Evolutionary conservation across 2,329 filamentous ascomycete species (phyloP), one percentile per base, ranked within the genome.

Genomic region (Neonectria magnoliae): DNA sequence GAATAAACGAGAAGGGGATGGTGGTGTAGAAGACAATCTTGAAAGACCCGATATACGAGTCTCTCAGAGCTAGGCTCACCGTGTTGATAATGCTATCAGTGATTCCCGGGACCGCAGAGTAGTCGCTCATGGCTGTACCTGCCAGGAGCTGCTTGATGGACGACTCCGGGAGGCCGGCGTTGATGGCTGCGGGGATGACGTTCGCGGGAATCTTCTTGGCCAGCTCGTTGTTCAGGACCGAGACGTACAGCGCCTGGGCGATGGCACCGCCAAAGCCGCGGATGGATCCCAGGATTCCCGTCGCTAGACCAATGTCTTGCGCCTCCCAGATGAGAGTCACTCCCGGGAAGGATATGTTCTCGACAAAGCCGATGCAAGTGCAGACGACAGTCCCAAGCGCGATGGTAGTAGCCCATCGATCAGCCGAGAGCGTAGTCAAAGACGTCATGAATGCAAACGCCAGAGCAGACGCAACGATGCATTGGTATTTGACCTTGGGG

Each of bases 321-420:
- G 82, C 75, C 63, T 82, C 81, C 71, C 78, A 82, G 42, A 84
- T 76, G 11, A 82, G 75, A 1, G 81, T 80, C 20, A 84, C 80
- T 13, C 79, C 81, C 0, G 81, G 79, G 60, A 83, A 77, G 11
- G 76, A 71, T 60, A 81, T 76, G 69, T 79, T 80, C 64, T 81
- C 79, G 57, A 81, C 74, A 64, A 76, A 79, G 7, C 80, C 80
- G 31, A 79, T 75, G 50, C 71, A 71, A 31, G 72, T 62, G 41
- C 73, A 72, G 7, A 69, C 75, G 5, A 81, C 22, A 3, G 75
- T 66, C 10, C 76, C 78, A 18, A 79, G 69, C 13, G 75, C 76
- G 18, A 81, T 76, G n/a, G 71, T 75, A 47, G 68, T 65, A 10
- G 72, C 67, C 66, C 73, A 76, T 1, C 71, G 68, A 53, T 74